A percentile compares a stretch with the other conserved stretches of the same genome.
These are phyloP conservation scores for Anethum foeniculum DNA, from an alignment of 140 eudicot genomes.

Conservation along the genomic window DNA sequence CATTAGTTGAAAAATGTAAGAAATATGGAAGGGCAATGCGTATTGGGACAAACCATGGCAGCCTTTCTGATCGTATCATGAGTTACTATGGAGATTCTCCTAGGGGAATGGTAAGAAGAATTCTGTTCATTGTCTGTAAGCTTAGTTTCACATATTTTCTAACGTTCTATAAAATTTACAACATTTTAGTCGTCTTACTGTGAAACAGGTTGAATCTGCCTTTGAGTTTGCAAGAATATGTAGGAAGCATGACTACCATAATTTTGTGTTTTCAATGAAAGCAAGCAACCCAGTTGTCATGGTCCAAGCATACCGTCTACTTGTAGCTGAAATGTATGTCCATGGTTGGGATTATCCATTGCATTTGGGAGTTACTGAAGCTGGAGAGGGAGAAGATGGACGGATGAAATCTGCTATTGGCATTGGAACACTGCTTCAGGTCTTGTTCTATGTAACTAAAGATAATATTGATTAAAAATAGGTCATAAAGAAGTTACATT, in stretches of 20 bases:
- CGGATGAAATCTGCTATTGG: slow-evolving; percentile 98
- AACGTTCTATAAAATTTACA: background rate
- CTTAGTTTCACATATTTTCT: background rate
- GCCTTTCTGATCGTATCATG: slow-evolving; percentile 99
- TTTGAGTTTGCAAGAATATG: slow-evolving; percentile 96
- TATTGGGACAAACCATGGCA: slow-evolving; percentile 94
- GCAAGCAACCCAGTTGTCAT: slow-evolving; percentile 98
- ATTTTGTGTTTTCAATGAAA: slow-evolving; percentile 95
- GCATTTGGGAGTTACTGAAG: slow-evolving; percentile 98
- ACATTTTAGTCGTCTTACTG: slow-evolving; percentile 9
- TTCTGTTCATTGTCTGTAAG: slow-evolving; percentile 4
- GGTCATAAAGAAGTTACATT: background rate
- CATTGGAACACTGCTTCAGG: slow-evolving; percentile 98
- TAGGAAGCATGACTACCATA: slow-evolving; percentile 84
- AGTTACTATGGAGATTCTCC: slow-evolving; percentile 99
- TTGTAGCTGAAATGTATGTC: slow-evolving; percentile 93
- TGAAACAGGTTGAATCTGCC: slow-evolving; percentile 87
- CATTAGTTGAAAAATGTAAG: slow-evolving; percentile 94
- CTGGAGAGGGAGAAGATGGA: slow-evolving; percentile 99
- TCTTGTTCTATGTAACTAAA: slow-evolving; percentile 8
- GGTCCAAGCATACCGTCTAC: slow-evolving; percentile 93
- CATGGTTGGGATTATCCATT: slow-evolving; percentile 96
- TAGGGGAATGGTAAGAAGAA: slow-evolving; percentile 79
- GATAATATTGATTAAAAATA: background rate
- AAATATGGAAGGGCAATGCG: slow-evolving; percentile 96